Evolutionary conservation across 139 green algal species (phyloP).

Genomic region (Chlamydomonas applanata): DNA sequence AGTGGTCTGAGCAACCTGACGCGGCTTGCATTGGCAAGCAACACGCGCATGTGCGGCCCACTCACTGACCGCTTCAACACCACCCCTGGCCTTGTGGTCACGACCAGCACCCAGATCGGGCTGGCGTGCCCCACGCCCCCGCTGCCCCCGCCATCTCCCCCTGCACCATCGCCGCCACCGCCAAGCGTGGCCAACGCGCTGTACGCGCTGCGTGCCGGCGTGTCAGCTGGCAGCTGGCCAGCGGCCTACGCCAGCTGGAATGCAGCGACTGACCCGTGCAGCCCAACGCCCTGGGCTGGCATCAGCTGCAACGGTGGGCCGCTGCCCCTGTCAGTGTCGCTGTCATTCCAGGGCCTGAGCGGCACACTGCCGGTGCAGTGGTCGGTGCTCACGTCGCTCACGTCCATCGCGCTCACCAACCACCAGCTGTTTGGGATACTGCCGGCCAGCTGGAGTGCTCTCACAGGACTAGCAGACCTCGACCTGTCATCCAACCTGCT

Average conservation of each 20-base stretch:
- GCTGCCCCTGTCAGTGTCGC: background rate
- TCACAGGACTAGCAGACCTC: background rate
- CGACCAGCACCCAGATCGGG: background rate
- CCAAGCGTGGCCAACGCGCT: background rate
- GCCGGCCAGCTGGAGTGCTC: slow-evolving; percentile 4
- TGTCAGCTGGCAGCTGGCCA: background rate
- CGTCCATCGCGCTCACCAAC: background rate
- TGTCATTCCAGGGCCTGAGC: background rate
- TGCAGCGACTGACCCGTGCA: background rate
- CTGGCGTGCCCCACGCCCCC: background rate
- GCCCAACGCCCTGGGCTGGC: background rate
- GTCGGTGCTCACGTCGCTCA: slow-evolving; percentile 1
- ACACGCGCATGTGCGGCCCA: background rate
- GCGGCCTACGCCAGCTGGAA: background rate
- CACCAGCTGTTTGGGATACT: background rate
- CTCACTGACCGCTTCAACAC: background rate
- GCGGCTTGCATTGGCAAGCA: background rate
- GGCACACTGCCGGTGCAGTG: slow-evolving; percentile 13
- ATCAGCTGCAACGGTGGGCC: background rate
- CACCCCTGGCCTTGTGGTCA: background rate
- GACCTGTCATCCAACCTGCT: slow-evolving; percentile 24
- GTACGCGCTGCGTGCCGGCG: background rate
- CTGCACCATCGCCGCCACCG: background rate
- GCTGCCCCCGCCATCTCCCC: background rate
- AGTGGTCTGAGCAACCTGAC: background rate